Evolutionary conservation across 257 asterid genomes (phyloP).

Genomic region (Leptodermis oblonga): DNA sequence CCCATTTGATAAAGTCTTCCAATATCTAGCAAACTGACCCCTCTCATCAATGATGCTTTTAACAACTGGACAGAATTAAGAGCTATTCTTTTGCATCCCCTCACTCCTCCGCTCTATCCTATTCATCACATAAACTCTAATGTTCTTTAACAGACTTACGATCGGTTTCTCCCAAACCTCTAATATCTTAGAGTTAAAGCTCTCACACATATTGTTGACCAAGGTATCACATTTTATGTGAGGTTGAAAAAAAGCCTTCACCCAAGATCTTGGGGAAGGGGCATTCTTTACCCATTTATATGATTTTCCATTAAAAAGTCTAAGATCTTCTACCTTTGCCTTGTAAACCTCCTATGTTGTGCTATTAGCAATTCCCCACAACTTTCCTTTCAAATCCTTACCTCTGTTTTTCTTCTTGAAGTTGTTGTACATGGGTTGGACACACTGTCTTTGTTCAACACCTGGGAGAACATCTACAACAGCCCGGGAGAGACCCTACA

Average conservation of each 20-base stretch:
- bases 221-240: background rate
- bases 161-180: background rate
- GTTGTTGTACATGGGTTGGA: background rate
- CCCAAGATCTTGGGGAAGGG: background rate
- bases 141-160: background rate
- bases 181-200: background rate
- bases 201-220: background rate
- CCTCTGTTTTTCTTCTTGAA: background rate
- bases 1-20: background rate
- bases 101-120: background rate
- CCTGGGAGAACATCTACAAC: background rate
- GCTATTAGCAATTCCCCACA: background rate
- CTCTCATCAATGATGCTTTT: background rate
- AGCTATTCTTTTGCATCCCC: background rate
- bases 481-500: background rate
- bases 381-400: background rate
- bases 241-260: background rate
- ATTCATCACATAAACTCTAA: background rate
- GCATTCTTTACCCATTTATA: background rate
- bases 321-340: background rate
- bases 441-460: background rate
- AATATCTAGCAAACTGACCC: background rate
- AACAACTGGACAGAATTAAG: background rate
- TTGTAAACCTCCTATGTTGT: background rate
- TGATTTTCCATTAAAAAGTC: background rate